Base-by-base conservation (phyloP, 768 basidiomycete species). In the Pulveroboletus sp. region DNA sequence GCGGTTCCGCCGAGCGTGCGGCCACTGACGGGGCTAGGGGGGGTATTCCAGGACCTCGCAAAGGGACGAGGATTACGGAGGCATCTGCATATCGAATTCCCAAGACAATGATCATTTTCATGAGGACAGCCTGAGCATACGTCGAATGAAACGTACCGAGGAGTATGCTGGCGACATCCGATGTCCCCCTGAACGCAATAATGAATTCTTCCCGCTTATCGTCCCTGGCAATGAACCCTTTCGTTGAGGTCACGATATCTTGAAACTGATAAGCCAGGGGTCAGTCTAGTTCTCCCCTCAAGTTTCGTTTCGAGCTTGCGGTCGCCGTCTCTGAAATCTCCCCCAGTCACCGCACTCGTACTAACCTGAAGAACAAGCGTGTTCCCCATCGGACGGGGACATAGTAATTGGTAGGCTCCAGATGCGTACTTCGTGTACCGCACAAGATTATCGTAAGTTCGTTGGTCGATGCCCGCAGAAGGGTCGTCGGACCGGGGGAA, bases 401-500 rank as follows among this genome's bases (percentile, higher is more conserved):
- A 79, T 7, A 76, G 30, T 22, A 63, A 45, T 45, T 75, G 76
- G 53, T 79, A 79, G 16, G 71, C 71, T 2, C 76, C 76, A 6
- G 77, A 79, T 6, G 79, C 72, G 54, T 78, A 80, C 56, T 76
- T 77, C 1, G 73, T 68, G 54, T 74, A 78, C 13, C 64, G 68
- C 48, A 71, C 72, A 29, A 80, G 68, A 40, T 77, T 62, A 37
- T 71, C 59, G 48, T 76, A 79, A 1, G 70, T 63, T 17, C 57
- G 45, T 23, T 69, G 63, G 39, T 68, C 61, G 35, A 77, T 67
- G 4, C 70, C 72, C 6, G 39, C 50, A 14, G 49, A 38, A 13
- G 56, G 50, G 27, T 68, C 65, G 26, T 53, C 44, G 23, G 52
- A 45, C 17, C 48, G 59, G 27, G 67, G 65, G 36, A 67, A 62